phyloP scores from a whole-genome alignment of 75 land plant genomes.

The Sequoia sempervirens region DNA sequence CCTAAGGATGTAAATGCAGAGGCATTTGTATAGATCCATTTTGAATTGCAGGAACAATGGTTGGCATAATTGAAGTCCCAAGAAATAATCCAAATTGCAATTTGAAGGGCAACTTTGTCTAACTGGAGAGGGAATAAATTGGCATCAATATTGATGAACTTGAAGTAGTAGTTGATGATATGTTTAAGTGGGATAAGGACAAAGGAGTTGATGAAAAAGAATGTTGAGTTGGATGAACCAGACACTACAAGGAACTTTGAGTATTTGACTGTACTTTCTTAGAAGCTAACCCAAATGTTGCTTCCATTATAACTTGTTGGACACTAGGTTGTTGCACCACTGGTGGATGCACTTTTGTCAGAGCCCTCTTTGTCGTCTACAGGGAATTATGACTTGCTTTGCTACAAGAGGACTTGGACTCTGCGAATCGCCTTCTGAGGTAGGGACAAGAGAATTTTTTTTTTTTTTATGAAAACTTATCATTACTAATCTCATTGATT shows the following conservation, averaged over 20 bases:
- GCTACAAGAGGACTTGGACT: not conserved
- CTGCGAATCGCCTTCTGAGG: not conserved
- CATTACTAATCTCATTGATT: too few relatives aligned
- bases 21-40: constrained; percentile 99
- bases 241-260: constrained; percentile 5
- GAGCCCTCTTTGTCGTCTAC: not conserved
- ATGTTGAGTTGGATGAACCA: constrained; percentile 18
- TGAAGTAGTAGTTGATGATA: constrained; percentile 4
- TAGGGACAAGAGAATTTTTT: not conserved
- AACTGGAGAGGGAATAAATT: constrained; percentile 28
- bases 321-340: not conserved
- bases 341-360: not conserved
- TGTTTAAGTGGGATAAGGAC: constrained; percentile 18
- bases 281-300: not conserved
- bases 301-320: not conserved
- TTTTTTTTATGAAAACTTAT: too few relatives aligned
- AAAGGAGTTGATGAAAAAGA: constrained; percentile 22
- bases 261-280: constrained; percentile 14
- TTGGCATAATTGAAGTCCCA: constrained; percentile 77
- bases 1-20: constrained; percentile 72
- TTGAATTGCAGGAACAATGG: constrained; percentile 90
- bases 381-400: too few relatives aligned
- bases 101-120: constrained; percentile 52
- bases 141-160: constrained; percentile 21
- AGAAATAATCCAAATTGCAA: constrained; percentile 93